These are phyloP conservation scores for Potentilla sterilis DNA, from an alignment of 306 rosid species.

Conservation along the genomic window DNA sequence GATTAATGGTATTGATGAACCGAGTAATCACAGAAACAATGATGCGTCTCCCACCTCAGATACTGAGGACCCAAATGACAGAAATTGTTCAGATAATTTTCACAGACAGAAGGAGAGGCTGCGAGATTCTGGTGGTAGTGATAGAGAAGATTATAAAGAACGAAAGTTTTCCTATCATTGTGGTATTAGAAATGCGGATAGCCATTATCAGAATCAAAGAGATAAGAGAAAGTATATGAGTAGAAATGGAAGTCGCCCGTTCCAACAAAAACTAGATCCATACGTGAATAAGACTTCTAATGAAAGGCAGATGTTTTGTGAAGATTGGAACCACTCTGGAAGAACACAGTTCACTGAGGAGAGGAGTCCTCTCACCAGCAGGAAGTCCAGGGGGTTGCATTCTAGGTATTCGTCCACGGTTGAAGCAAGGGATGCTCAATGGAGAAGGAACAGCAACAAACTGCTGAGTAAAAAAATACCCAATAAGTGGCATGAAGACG, in stretches of 20 bases:
- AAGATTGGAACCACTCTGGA: slow-evolving; percentile 35
- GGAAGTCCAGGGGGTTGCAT: slow-evolving; percentile 41
- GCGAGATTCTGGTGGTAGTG: slow-evolving; percentile 25
- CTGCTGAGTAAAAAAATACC: slow-evolving; percentile 33
- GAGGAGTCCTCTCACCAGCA: slow-evolving; percentile 28
- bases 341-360: slow-evolving; percentile 27
- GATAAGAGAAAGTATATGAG: slow-evolving; percentile 21
- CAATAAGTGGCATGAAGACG: slow-evolving; percentile 24
- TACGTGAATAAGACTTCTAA: slow-evolving; percentile 29
- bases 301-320: slow-evolving; percentile 31
- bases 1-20: slow-evolving; percentile 22
- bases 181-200: slow-evolving; percentile 35
- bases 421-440: slow-evolving; percentile 31
- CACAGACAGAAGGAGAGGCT: slow-evolving; percentile 32
- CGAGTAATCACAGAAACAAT: slow-evolving; percentile 21
- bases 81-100: slow-evolving; percentile 27
- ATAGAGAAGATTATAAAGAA: slow-evolving; percentile 36
- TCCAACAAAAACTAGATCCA: slow-evolving; percentile 28
- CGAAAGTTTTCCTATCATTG: slow-evolving; percentile 32
- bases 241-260: slow-evolving; percentile 29
- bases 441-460: slow-evolving; percentile 31
- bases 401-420: slow-evolving; percentile 34
- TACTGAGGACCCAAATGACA: slow-evolving; percentile 32
- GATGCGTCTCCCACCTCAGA: slow-evolving; percentile 27
- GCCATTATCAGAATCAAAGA: slow-evolving; percentile 17